These are phyloP conservation scores for Ophiostoma ulmi DNA, from an alignment of 2,329 filamentous ascomycete species.

Conservation along the genomic window DNA sequence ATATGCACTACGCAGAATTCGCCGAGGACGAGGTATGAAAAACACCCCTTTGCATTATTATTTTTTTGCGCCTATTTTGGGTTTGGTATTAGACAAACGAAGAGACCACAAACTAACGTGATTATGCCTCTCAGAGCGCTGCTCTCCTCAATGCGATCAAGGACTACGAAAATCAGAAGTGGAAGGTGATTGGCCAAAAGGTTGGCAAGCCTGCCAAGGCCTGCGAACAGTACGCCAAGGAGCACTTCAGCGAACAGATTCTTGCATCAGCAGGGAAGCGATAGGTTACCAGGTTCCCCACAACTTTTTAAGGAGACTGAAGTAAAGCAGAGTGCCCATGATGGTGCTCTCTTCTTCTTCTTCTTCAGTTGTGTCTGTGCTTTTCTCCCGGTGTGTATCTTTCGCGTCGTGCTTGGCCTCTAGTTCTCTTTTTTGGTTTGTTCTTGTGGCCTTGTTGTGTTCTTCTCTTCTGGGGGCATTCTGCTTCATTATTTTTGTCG, in stretches of 20 bases:
- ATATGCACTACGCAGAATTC: constrained; percentile 99
- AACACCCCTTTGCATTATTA: neutral
- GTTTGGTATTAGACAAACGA: neutral
- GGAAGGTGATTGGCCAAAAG: constrained; percentile 95
- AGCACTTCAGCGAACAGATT: constrained; percentile 63
- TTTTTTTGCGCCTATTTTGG: neutral
- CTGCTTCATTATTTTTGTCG: neutral
- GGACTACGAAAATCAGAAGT: constrained; percentile 97
- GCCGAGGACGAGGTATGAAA: constrained; percentile 82
- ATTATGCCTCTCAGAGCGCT: constrained; percentile 51
- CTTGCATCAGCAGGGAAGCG: constrained; percentile 29
- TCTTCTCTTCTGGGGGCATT: neutral
- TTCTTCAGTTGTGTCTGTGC: neutral
- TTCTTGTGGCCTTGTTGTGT: neutral
- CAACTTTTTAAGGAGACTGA: neutral
- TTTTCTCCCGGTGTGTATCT: neutral
- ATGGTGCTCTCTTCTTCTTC: neutral
- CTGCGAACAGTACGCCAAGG: constrained; percentile 82
- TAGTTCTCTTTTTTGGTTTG: neutral
- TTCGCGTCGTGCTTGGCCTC: neutral
- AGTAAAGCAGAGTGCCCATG: neutral
- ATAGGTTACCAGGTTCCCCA: neutral
- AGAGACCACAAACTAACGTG: constrained; percentile 14
- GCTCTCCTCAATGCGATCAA: constrained; percentile 90
- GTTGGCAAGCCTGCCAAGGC: constrained; percentile 88